A percentile compares a stretch with the other conserved stretches of the same genome.
phyloP scores from a whole-genome alignment of 2,329 filamentous ascomycete genomes.

The Penicillium sp. region DNA sequence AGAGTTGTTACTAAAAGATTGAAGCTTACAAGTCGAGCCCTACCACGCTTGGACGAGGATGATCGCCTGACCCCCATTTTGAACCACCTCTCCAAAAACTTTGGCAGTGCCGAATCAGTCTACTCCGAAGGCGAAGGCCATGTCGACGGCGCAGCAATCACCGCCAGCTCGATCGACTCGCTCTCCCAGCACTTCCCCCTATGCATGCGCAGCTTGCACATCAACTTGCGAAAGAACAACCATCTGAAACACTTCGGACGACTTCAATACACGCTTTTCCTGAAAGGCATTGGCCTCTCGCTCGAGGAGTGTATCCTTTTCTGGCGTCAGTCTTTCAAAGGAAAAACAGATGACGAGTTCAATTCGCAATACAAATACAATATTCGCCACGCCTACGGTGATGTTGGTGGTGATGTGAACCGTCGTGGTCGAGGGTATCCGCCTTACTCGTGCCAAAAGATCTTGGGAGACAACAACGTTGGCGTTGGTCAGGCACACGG shows the following conservation, averaged over 20 bases:
- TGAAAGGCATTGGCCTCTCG: conserved; percentile 90
- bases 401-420: conserved; percentile 90
- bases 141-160: conserved; percentile 71
- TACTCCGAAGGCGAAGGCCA: conserved; percentile 69
- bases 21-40: conserved; percentile 81
- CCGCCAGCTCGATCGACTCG: conserved; percentile 74
- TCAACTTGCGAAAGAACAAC: conserved; percentile 78
- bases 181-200: conserved; percentile 82
- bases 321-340: conserved; percentile 84
- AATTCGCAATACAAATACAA: conserved; percentile 99
- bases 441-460: conserved; percentile 92
- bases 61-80: conserved; percentile 79
- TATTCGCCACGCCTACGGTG: conserved; percentile 89
- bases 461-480: conserved; percentile 84
- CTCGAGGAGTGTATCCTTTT: conserved; percentile 91
- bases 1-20: conserved; percentile 19
- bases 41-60: conserved; percentile 93
- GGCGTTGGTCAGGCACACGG: conserved; percentile 87
- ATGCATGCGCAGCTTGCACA: conserved; percentile 92
- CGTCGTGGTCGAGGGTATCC: conserved; percentile 84
- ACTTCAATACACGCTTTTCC: conserved; percentile 91
- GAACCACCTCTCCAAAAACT: conserved; percentile 88
- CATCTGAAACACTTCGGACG: conserved; percentile 93
- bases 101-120: conserved; percentile 83
- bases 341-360: conserved; percentile 89